phyloP scores from a whole-genome alignment of 306 rosid genomes.

The Acacia crassicarpa region DNA sequence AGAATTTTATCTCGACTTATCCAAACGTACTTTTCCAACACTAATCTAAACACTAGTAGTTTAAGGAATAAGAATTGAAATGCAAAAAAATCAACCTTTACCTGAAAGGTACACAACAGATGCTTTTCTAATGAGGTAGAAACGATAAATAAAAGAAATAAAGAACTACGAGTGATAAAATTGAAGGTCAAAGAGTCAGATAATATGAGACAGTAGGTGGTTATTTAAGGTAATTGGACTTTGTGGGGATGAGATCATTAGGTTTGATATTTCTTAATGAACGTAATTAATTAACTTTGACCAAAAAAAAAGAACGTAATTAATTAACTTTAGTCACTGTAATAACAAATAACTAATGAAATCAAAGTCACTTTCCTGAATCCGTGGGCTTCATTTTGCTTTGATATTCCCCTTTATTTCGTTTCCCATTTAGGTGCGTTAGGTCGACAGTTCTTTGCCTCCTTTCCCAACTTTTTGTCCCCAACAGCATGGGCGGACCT shows the following conservation, averaged over 20 bases:
- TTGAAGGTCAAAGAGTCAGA: background rate
- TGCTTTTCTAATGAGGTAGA: background rate
- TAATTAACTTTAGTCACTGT: background rate
- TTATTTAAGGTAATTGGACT: background rate
- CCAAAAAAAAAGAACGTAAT: no score
- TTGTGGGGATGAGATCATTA: background rate
- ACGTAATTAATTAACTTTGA: no score
- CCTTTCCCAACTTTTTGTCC: background rate
- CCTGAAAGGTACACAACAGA: background rate
- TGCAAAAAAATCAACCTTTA: background rate
- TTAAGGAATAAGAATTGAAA: background rate
- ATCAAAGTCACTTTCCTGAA: constrained; percentile 36
- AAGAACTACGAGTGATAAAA: background rate
- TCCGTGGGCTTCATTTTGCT: constrained; percentile 41
- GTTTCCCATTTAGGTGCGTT: constrained; percentile 53
- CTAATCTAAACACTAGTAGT: no score
- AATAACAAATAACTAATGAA: background rate
- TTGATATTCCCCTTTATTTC: constrained; percentile 30
- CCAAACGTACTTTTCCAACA: no score
- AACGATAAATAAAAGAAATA: background rate
- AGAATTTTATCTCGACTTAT: no score
- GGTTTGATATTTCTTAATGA: background rate
- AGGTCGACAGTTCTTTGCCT: constrained; percentile 51
- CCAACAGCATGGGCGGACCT: no score
- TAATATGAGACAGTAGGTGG: background rate